Evolutionary conservation across 2,329 filamentous ascomycete genomes (phyloP).

Genomic region (Moelleriella libera): DNA sequence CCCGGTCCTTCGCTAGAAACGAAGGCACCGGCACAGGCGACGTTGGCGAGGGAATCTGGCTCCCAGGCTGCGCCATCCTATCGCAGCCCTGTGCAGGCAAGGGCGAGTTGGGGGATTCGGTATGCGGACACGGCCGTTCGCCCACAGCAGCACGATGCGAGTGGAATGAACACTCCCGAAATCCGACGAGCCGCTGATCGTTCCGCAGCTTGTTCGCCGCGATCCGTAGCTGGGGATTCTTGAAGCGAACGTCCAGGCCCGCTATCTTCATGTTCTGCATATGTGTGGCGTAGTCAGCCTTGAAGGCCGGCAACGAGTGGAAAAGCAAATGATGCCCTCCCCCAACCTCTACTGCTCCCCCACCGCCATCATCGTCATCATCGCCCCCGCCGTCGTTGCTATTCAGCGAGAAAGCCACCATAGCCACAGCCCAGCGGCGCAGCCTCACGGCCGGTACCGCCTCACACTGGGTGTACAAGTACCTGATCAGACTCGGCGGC

Average conservation of each 20-base stretch:
- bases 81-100: no score
- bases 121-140: slow-evolving; percentile 40
- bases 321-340: no score
- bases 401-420: slow-evolving; percentile 40
- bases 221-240: slow-evolving; percentile 46
- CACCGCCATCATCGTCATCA: no score
- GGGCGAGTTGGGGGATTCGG: no score
- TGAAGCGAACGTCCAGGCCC: slow-evolving; percentile 36
- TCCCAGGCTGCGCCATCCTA: no score
- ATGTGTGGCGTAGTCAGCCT: slow-evolving; percentile 36
- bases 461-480: slow-evolving; percentile 40
- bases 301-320: slow-evolving; percentile 28
- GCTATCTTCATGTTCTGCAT: slow-evolving; percentile 35
- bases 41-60: not conserved
- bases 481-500: slow-evolving; percentile 32
- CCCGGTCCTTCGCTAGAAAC: no score
- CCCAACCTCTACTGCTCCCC: no score
- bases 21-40: no score
- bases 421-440: slow-evolving; percentile 45
- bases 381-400: slow-evolving; percentile 1
- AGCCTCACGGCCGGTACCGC: slow-evolving; percentile 33
- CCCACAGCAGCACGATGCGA: slow-evolving; percentile 40
- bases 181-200: slow-evolving; percentile 45
- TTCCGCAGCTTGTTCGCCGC: slow-evolving; percentile 39
- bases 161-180: slow-evolving; percentile 46